Evolutionary conservation across 352 stramenopile genomes (phyloP), one percentile per base, ranked within the genome.

Genomic region (Phytophthora capsici): DNA sequence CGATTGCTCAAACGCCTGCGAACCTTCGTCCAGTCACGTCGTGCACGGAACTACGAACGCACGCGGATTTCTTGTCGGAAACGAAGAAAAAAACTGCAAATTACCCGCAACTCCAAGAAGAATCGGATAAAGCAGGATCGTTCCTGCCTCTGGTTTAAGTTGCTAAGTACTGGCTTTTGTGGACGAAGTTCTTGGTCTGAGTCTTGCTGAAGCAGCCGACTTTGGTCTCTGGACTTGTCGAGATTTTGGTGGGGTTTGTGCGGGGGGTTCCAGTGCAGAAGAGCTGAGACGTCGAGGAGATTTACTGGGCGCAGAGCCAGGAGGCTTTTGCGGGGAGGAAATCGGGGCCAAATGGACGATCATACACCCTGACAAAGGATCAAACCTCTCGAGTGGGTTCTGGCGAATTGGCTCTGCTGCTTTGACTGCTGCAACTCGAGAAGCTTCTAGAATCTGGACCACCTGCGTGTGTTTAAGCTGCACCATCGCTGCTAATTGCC

Each of bases 401-500:
- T 66, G 53, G 1, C n/a, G 57, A n/a, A 23, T 52, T 14, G 58
- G 19, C 3, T 50, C 45, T 22, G 43, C 19, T 26, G 48, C 54
- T 19, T 47, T 25, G 9, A 7, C 48, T 19, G 45, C 20, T 9
- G 56, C 57, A 34, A 14, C 2, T 48, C 38, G 34, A 19, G 71
- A 73, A 1, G 67, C 53, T 7, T 76, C 57, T 52, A 77, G 63
- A 16, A 88, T 64, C 22, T 80, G 64, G 3, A 44, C 52, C 20
- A 87, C 77, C 36, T 88, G 75, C 1, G 54, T 41, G 25, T 84
- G 63, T 8, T 75, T 82, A 23, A 64, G 59, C 7, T 83, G 69
- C 5, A 88, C 48, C 4, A 89, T 43, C 1, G 68, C 65, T 36
- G 80, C 67, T 3, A 91, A 71, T 45, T 90, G 83, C 53, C 75